phyloP scores from a whole-genome alignment of 2,329 filamentous ascomycete genomes.

The Sarocladium strictum region DNA sequence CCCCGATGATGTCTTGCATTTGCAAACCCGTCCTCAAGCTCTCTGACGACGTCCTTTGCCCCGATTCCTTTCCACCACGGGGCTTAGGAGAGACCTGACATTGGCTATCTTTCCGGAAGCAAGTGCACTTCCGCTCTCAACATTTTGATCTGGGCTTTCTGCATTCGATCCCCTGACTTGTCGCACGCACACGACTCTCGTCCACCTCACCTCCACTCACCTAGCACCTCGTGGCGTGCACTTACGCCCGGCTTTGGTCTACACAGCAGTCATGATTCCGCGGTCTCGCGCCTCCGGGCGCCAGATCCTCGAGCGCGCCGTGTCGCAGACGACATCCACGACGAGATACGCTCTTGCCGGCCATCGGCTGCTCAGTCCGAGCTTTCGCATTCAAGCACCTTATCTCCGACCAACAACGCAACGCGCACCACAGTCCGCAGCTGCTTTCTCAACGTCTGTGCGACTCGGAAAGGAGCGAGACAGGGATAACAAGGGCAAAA shows the following conservation, averaged over 20 bases:
- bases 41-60: not conserved
- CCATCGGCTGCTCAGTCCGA: conserved; percentile 13
- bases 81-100: not conserved
- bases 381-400: conserved; percentile 20
- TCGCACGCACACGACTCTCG: not conserved
- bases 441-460: conserved; percentile 31
- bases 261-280: conserved; percentile 29
- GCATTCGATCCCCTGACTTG: not conserved
- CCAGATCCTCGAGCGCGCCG: conserved; percentile 30
- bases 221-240: not conserved
- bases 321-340: conserved; percentile 18
- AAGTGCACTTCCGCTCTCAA: not conserved
- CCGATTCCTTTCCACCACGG: not conserved
- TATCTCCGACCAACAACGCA: conserved; percentile 24
- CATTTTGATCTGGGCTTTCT: too few species aligned
- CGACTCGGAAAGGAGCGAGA: conserved; percentile 30
- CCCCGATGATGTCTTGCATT: conserved; percentile 10
- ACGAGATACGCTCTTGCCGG: conserved; percentile 21
- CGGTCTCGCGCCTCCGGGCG: conserved; percentile 34
- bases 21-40: not conserved
- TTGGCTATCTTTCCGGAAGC: not conserved
- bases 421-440: conserved; percentile 21
- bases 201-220: not conserved
- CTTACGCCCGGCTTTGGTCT: not conserved
- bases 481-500: conserved; percentile 28